A percentile compares a stretch with the other conserved stretches of the same genome.
Conservation (phyloP, 2,329 filamentous ascomycete genomes). For the Rachicladosporium sp. region DNA sequence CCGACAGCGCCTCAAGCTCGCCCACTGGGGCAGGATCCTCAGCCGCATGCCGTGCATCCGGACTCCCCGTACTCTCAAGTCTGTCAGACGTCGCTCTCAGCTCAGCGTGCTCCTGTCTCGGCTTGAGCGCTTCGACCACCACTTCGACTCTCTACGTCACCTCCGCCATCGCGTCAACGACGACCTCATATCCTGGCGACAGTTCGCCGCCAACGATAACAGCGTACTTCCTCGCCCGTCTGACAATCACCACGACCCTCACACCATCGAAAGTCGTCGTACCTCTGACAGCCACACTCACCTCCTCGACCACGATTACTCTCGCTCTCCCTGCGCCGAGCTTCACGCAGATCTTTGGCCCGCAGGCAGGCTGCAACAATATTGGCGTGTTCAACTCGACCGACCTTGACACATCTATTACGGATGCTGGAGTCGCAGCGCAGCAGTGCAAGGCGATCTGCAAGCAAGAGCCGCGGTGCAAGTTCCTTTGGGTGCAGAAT, state of each 20-base stretch:
- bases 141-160: slow-evolving; percentile 10
- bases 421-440: slow-evolving; percentile 5
- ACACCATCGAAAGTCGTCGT: slow-evolving; percentile 2
- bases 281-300: slow-evolving; percentile 8
- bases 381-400: neutral
- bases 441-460: slow-evolving; percentile 8
- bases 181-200: slow-evolving; percentile 6
- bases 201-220: slow-evolving; percentile 6
- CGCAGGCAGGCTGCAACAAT: slow-evolving; percentile 10
- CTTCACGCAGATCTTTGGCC: slow-evolving; percentile 15
- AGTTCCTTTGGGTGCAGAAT: slow-evolving; percentile 9
- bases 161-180: slow-evolving; percentile 7
- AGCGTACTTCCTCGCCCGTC: slow-evolving; percentile 7
- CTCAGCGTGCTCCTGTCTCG: slow-evolving; percentile 6
- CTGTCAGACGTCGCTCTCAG: slow-evolving; percentile 1
- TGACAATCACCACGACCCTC: slow-evolving; percentile 8
- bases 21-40: neutral
- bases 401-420: slow-evolving; percentile 7
- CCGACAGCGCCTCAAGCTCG: slow-evolving; percentile 1
- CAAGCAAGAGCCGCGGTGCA: slow-evolving; percentile 6
- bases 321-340: slow-evolving; percentile 13
- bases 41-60: slow-evolving; percentile 1
- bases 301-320: slow-evolving; percentile 8
- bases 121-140: slow-evolving; percentile 4
- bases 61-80: slow-evolving; percentile 1